These are phyloP conservation scores for Fraxinus sp. DNA, from an alignment of 305 asterid species.

Conservation along the genomic window DNA sequence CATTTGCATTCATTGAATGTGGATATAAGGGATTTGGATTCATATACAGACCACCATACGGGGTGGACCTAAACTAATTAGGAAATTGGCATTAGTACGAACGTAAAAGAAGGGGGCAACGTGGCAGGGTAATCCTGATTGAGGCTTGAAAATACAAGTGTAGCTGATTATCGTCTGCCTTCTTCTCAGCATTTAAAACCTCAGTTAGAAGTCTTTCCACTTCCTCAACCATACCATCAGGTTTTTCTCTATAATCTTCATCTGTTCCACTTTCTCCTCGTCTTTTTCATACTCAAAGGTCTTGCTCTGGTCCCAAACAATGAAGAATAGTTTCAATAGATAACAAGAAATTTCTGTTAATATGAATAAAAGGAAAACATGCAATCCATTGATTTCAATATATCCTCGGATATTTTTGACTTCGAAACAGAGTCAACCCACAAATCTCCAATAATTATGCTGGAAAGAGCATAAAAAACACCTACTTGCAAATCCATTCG, in stretches of 20 bases:
- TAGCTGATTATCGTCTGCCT: constrained; percentile 48
- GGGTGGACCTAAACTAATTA: constrained; percentile 36
- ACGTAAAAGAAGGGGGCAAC: background rate
- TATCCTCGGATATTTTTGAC: background rate
- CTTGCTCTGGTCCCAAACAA: constrained; percentile 35
- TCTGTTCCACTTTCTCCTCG: constrained; percentile 59
- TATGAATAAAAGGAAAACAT: background rate
- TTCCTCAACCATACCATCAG: constrained; percentile 57
- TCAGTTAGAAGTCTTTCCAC: constrained; percentile 57
- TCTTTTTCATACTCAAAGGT: constrained; percentile 66
- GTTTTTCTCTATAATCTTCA: constrained; percentile 66
- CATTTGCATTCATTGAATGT: constrained; percentile 34
- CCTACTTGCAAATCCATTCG: background rate
- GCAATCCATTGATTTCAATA: background rate
- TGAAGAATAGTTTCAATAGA: background rate
- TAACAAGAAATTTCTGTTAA: background rate
- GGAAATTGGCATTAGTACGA: constrained; percentile 9
- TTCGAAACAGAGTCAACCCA: background rate
- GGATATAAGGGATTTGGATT: constrained; percentile 36
- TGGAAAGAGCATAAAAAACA: background rate
- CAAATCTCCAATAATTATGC: background rate
- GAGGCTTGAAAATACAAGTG: background rate
- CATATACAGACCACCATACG: constrained; percentile 30
- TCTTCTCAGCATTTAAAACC: constrained; percentile 49
- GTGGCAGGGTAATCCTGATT: background rate